Evolutionary conservation across 75 land plant genomes (phyloP).

Genomic region (Selaginella moellendorffii): DNA sequence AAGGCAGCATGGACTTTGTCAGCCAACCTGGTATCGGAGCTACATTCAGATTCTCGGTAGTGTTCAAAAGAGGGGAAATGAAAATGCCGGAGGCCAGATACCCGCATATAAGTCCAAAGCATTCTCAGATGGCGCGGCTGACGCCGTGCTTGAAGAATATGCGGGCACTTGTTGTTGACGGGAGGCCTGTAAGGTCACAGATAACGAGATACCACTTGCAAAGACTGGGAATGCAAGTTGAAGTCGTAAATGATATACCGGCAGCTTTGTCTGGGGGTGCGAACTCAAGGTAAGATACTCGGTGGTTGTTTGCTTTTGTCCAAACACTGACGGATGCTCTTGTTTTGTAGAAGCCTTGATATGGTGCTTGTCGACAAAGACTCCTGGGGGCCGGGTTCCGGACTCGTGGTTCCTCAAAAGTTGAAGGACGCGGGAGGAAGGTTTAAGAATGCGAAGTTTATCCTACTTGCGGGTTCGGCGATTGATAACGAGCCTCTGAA

Average conservation of each 20-base stretch:
- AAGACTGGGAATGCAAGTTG: slow-evolving; percentile 49
- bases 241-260: background rate
- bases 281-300: too few species aligned
- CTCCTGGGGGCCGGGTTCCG: slow-evolving; percentile 42
- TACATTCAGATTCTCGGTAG: slow-evolving; percentile 71
- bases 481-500: slow-evolving; percentile 22
- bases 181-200: slow-evolving; percentile 52
- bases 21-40: slow-evolving; percentile 62
- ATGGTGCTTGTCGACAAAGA: slow-evolving; percentile 75
- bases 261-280: slow-evolving; percentile 12
- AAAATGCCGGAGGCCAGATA: slow-evolving; percentile 12
- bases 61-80: slow-evolving; percentile 9
- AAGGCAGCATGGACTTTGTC: slow-evolving; percentile 54
- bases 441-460: slow-evolving; percentile 32
- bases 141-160: slow-evolving; percentile 29
- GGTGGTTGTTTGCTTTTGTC: background rate
- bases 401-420: slow-evolving; percentile 24
- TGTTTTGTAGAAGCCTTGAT: slow-evolving; percentile 21
- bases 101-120: background rate
- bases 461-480: slow-evolving; percentile 44
- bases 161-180: slow-evolving; percentile 61
- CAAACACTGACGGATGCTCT: too few species aligned
- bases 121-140: background rate
- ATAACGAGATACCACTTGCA: slow-evolving; percentile 68
- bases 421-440: background rate